Evolutionary conservation across 2,329 filamentous ascomycete genomes (phyloP).

Genomic region (Alternaria ethzedia): DNA sequence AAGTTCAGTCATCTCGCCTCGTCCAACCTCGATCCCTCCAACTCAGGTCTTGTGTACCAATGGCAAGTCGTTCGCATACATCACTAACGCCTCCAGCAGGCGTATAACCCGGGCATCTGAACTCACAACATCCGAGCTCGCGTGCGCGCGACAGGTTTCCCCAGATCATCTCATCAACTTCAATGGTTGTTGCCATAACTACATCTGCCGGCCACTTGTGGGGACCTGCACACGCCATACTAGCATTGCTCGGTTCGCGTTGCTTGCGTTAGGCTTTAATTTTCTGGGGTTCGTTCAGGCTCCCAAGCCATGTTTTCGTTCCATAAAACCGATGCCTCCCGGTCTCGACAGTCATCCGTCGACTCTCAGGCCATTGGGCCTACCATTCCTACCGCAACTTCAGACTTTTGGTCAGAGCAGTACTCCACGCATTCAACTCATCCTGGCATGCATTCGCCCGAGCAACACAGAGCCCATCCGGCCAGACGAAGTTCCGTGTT

Average conservation of each 20-base stretch:
- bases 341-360: constrained; percentile 43
- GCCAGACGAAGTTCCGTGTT: constrained; percentile 46
- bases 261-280: constrained; percentile 21
- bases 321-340: constrained; percentile 42
- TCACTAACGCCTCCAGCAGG: constrained; percentile 6
- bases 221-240: constrained; percentile 30
- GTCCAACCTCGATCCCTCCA: constrained; percentile 13
- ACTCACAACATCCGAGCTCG: constrained; percentile 28
- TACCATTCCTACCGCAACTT: constrained; percentile 26
- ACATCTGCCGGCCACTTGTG: constrained; percentile 34
- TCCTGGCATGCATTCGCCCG: constrained; percentile 39
- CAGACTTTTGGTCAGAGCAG: constrained; percentile 36
- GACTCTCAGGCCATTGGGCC: constrained; percentile 36
- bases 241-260: constrained; percentile 30
- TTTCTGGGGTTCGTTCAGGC: constrained; percentile 14
- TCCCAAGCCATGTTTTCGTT: constrained; percentile 44
- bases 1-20: constrained; percentile 14
- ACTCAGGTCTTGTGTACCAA: constrained; percentile 19
- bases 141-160: constrained; percentile 33
- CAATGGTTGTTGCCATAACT: constrained; percentile 34
- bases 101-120: constrained; percentile 3
- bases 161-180: constrained; percentile 27
- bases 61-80: constrained; percentile 20
- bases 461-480: constrained; percentile 29
- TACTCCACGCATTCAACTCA: constrained; percentile 31